Evolutionary conservation across 2,329 filamentous ascomycete genomes (phyloP).

Genomic region (Penicillium janthinellum): DNA sequence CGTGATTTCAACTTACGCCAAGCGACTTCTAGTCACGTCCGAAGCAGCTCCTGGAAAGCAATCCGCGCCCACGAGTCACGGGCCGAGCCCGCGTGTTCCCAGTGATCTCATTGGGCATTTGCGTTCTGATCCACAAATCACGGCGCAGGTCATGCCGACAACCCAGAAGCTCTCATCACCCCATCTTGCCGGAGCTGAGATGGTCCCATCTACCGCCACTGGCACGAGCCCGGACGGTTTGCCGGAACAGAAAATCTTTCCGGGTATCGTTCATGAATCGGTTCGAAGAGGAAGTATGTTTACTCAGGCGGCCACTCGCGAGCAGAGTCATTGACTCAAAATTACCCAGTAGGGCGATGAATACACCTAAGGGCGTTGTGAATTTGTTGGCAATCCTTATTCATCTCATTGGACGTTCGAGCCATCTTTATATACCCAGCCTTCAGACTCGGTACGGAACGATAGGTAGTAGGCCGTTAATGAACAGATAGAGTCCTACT

Average conservation of each 20-base stretch:
- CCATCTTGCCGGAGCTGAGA: background rate
- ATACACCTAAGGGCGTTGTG: background rate
- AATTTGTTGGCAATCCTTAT: background rate
- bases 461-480: background rate
- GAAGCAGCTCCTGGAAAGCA: background rate
- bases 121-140: background rate
- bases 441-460: background rate
- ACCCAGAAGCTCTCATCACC: background rate
- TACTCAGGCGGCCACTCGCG: background rate
- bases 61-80: background rate
- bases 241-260: slow-evolving; percentile 46
- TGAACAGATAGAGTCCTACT: background rate
- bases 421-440: background rate
- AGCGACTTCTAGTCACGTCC: background rate
- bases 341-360: background rate
- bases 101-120: background rate
- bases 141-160: background rate
- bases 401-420: background rate
- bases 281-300: slow-evolving; percentile 32
- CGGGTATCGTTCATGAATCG: slow-evolving; percentile 46
- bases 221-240: slow-evolving; percentile 21
- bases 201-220: slow-evolving; percentile 1
- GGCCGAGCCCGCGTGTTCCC: background rate
- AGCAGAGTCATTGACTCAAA: slow-evolving; percentile 6
- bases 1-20: background rate